Evolutionary conservation across 2,329 filamentous ascomycete species (phyloP), one percentile per base, ranked within the genome.

Genomic region (Calonectria pseudoturangicola): DNA sequence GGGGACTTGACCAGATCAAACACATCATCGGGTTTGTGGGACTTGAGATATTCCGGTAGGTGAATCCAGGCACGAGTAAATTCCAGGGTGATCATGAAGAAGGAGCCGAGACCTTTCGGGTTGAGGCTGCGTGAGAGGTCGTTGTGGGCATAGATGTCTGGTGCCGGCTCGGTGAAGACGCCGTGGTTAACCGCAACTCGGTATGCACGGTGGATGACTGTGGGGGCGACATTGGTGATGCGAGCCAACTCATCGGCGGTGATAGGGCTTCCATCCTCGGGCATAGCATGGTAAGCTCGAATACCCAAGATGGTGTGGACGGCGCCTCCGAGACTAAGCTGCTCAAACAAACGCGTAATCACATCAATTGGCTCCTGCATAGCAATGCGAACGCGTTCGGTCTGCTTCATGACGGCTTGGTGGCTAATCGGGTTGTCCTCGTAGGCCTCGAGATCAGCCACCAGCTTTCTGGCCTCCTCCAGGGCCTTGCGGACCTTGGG

Each of bases 131-230:
- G 77, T 0, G 82, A 83, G 39, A 82, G 74, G n/a, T 73, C 69
- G 36, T 83, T 84, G 60, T 83, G 81, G 16, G 81, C 79, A 66
- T 84, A 84, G 9, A 74, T 74, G 71, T 82, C 78, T 2, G 79
- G 74, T 0, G 72, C 77, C 1, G 79, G 79, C 70, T 84, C 81
- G 18, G 39, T 50, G 48, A 81, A 81, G 47, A 84, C 70, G 25
- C 83, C 83, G 66, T 80, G 76, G 27, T 73, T 79, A 21, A 83
- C 66, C 51, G 77, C 75, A 5, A 83, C 76, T 10, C 82, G 83
- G 73, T 82, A 80, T 28, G 77, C 58, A 3, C 84, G 79, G 18
- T 81, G 73, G 50, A 85, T 79, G 25, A 81, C 79, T 16, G 82
- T 82, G 6, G 73, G 71, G 68, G 81, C 79, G 28, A 81, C 78